Evolutionary conservation across 768 basidiomycete genomes (phyloP).

Genomic region (Pulveroboletus sp.): DNA sequence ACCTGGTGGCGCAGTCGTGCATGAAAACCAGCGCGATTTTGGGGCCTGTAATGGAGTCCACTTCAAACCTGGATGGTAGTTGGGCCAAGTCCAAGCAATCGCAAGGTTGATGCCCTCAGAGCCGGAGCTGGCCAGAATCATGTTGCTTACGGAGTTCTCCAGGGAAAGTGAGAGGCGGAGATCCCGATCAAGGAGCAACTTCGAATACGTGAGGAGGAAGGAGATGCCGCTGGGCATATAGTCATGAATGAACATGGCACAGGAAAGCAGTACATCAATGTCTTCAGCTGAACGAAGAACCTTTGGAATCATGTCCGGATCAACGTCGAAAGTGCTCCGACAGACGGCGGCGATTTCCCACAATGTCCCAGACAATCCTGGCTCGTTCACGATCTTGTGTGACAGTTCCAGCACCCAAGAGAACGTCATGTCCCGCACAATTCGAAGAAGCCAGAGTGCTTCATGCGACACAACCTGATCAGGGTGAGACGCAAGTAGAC

Average conservation of each 20-base stretch:
- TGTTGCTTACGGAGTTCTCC: slow-evolving; percentile 13
- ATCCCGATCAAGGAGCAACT: slow-evolving; percentile 30
- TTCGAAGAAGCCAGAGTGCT: slow-evolving; percentile 25
- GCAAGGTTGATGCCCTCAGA: slow-evolving; percentile 30
- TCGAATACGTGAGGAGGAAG: slow-evolving; percentile 7
- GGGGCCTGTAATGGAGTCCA: slow-evolving; percentile 24
- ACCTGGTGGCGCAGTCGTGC: slow-evolving; percentile 16
- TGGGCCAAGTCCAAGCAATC: slow-evolving; percentile 29
- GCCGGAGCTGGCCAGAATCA: slow-evolving; percentile 5
- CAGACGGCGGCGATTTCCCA: slow-evolving; percentile 20
- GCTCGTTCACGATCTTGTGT: background rate
- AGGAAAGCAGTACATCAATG: slow-evolving; percentile 31
- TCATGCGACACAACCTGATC: slow-evolving; percentile 12
- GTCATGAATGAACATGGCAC: slow-evolving; percentile 30
- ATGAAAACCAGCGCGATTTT: slow-evolving; percentile 29
- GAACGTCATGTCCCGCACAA: slow-evolving; percentile 29
- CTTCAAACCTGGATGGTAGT: slow-evolving; percentile 20
- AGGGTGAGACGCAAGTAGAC: slow-evolving; percentile 31
- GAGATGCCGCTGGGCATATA: slow-evolving; percentile 20
- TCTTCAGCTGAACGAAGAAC: slow-evolving; percentile 24
- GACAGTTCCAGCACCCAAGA: slow-evolving; percentile 36
- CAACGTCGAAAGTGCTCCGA: slow-evolving; percentile 31
- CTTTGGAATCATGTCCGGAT: background rate
- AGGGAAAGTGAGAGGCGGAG: slow-evolving; percentile 32
- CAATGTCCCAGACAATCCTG: slow-evolving; percentile 5